Evolutionary conservation across 495 filamentous ascomycete genomes (phyloP).

Genomic region (Evernia prunastri): DNA sequence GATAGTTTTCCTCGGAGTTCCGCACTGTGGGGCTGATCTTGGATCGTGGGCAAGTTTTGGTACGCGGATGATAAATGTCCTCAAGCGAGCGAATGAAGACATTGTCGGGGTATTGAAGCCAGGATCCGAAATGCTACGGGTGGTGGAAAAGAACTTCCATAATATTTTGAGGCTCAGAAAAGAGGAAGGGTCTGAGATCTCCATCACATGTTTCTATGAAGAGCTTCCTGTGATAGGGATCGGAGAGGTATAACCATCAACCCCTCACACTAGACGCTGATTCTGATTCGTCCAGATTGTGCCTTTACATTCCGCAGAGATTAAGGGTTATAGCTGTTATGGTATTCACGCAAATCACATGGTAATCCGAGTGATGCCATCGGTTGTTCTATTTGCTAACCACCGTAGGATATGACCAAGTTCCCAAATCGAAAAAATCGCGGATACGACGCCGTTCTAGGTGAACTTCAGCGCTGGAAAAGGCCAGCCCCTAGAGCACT

Average conservation of each 20-base stretch:
- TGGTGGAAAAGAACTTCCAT: slow-evolving; percentile 5
- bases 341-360: slow-evolving; percentile 16
- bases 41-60: slow-evolving; percentile 35
- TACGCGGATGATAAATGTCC: too few species aligned
- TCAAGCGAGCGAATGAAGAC: neutral
- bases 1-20: too few species aligned
- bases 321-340: slow-evolving; percentile 2
- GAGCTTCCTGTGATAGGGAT: neutral
- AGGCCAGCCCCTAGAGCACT: neutral
- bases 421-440: slow-evolving; percentile 10
- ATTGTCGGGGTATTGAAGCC: slow-evolving; percentile 6
- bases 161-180: slow-evolving; percentile 1
- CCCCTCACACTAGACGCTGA: neutral
- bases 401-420: slow-evolving; percentile 13
- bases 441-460: slow-evolving; percentile 11
- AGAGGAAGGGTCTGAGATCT: slow-evolving; percentile 9
- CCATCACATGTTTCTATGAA: slow-evolving; percentile 12
- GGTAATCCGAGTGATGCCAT: neutral
- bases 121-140: slow-evolving; percentile 17
- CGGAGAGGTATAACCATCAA: neutral
- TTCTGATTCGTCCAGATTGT: slow-evolving; percentile 11
- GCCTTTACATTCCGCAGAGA: slow-evolving; percentile 11
- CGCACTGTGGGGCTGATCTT: slow-evolving; percentile 35
- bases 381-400: neutral
- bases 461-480: slow-evolving; percentile 14